phyloP scores from a whole-genome alignment of 768 basidiomycete species.

The Peribolospora kevripleyi region DNA sequence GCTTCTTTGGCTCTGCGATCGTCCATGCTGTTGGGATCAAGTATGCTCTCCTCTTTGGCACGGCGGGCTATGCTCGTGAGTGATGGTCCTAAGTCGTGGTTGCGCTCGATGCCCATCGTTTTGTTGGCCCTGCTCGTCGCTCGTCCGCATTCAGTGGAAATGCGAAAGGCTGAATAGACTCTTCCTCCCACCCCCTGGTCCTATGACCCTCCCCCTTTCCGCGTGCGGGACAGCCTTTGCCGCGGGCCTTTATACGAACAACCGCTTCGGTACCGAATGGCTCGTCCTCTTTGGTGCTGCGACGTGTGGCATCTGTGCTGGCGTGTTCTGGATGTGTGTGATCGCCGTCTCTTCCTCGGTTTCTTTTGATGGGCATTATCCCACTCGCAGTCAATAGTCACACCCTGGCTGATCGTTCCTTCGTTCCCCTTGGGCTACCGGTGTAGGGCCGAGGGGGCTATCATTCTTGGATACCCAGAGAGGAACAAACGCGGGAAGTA shows the following conservation, averaged over 20 bases:
- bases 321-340: slow-evolving; percentile 12
- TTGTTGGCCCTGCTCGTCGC: neutral
- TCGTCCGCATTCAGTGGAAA: too few relatives aligned
- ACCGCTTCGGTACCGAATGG: slow-evolving; percentile 12
- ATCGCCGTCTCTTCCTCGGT: neutral
- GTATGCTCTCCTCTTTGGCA: slow-evolving; percentile 5
- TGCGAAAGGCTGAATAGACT: too few relatives aligned
- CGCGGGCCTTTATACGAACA: slow-evolving; percentile 15
- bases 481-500: slow-evolving; percentile 13
- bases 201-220: neutral
- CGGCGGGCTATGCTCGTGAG: slow-evolving; percentile 1
- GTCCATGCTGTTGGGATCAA: neutral
- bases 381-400: neutral
- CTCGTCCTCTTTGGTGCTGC: slow-evolving; percentile 15
- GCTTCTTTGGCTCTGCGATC: slow-evolving; percentile 3
- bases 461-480: slow-evolving; percentile 17
- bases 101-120: neutral
- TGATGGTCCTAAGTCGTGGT: too few relatives aligned
- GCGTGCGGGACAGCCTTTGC: slow-evolving; percentile 6
- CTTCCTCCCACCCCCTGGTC: too few relatives aligned
- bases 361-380: neutral
- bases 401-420: neutral
- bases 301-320: slow-evolving; percentile 14
- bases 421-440: neutral
- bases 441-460: slow-evolving; percentile 13